Base-by-base conservation (phyloP, 1,139 yeast species). In the Trichomonascaceae sp. region DNA sequence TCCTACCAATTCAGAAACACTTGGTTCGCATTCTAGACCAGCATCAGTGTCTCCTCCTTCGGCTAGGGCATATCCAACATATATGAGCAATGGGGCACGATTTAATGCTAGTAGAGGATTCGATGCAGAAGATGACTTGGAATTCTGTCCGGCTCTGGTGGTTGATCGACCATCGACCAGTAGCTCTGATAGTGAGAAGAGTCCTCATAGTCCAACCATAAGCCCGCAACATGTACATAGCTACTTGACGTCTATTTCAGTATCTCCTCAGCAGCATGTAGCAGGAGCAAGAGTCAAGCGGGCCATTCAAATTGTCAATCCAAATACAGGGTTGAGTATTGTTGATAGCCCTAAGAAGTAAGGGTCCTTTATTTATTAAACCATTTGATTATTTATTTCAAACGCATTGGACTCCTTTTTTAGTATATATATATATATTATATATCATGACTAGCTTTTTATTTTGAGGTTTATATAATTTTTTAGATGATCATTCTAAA, bases 281-380 rank as follows among this genome's bases (percentile, higher is more conserved):
- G 51, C 53, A 7, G 57, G 52, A 45, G 56, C 59, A 27, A 59
- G 69, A 46, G 63, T 60, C 43, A 61, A 69, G 45, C 64, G 65
- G 59, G 70, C 88, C 81, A 56, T 87, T 65, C 93, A 86, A 66
- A 87, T 87, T 61, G 84, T 87, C 58, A 85, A 87, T 67, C 95
- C 95, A 8, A 81, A 79, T 53, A 86, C 95, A 4, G 89, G 89
- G 50, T 68, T 83, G 73, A 77, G 85, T 64, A 81, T 36, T 36
- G 41, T 36, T 36, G 41, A 36, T 15, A 15, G 41, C 17, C 41
- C 41, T 15, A 36, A 36, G 41, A 36, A 36, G 17, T 36, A 36
- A 36, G 41, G 39, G 41, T 36, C 41, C 41, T 13, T 27, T 36
- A 36, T 36, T 36, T 36, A 36, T 36, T 36, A 15, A 32, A 27